phyloP scores from a whole-genome alignment of 495 filamentous ascomycete species.

The Melanomma pulvis-pyrius region DNA sequence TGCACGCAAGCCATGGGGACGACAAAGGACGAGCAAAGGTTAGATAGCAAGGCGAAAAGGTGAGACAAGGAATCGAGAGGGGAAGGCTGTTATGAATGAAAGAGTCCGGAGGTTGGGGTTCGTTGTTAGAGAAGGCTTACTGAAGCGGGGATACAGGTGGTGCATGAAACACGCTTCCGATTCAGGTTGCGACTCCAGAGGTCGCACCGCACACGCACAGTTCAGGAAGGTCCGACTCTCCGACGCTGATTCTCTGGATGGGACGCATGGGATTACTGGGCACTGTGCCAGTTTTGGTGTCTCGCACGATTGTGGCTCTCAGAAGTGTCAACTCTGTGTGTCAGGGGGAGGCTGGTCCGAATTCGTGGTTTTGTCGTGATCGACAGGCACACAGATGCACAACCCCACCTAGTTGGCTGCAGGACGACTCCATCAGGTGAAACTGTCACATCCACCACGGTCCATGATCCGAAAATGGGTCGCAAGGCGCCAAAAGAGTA shows the following conservation, averaged over 20 bases:
- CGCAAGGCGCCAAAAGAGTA: too few relatives aligned
- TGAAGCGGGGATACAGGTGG: not conserved
- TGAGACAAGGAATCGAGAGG: not conserved
- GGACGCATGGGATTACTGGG: not conserved
- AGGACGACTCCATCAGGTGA: not conserved
- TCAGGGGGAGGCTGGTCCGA: not conserved
- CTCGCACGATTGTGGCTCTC: not conserved
- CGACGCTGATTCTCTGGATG: not conserved
- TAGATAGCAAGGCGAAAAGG: not conserved
- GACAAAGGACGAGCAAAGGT: not conserved
- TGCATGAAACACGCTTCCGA: constrained; percentile 17
- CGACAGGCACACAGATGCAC: not conserved
- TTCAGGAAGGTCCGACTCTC: not conserved
- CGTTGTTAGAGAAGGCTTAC: not conserved
- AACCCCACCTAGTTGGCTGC: not conserved
- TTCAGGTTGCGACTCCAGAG: constrained; percentile 12
- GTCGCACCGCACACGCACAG: constrained; percentile 1
- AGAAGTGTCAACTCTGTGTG: too few relatives aligned
- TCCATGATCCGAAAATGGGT: not conserved
- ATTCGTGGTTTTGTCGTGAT: not conserved
- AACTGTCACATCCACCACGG: not conserved
- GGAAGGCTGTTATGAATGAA: not conserved
- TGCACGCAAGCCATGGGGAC: not conserved
- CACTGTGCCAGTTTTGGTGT: not conserved
- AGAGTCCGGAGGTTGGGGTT: not conserved